These are phyloP conservation scores for Teunomyces stri DNA, from an alignment of 805 yeast species.

Conservation along the genomic window DNA sequence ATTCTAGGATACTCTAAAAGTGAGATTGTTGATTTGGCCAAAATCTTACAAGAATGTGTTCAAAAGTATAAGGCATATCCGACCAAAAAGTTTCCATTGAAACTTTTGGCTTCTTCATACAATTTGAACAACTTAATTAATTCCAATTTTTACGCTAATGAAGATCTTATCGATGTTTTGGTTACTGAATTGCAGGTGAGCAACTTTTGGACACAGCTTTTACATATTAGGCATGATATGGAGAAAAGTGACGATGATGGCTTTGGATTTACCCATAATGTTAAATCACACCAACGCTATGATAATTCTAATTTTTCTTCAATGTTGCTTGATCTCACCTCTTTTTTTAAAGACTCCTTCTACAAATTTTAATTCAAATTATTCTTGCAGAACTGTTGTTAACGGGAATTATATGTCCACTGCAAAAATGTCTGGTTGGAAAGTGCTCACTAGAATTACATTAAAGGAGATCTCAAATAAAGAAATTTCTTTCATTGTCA, in stretches of 20 bases:
- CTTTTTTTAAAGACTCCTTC: too few species aligned
- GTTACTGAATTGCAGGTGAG: conserved; percentile 7
- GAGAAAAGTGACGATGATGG: not conserved
- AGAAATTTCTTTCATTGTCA: too few species aligned
- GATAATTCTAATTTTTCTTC: too few species aligned
- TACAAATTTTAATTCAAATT: too few species aligned
- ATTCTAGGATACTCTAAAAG: not conserved
- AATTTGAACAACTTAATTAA: not conserved
- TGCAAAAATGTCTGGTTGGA: too few species aligned
- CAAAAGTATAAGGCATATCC: not conserved
- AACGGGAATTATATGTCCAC: too few species aligned
- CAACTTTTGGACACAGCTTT: conserved; percentile 10
- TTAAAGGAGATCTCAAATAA: too few species aligned
- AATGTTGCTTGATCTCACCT: too few species aligned
- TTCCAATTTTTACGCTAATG: not conserved
- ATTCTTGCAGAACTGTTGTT: not conserved
- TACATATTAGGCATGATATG: conserved; percentile 1
- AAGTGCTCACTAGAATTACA: too few species aligned
- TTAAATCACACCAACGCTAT: too few species aligned
- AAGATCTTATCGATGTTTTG: not conserved
- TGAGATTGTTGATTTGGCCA: not conserved
- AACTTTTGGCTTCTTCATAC: not conserved
- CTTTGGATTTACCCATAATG: not conserved
- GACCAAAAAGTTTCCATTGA: not conserved
- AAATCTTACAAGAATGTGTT: not conserved